phyloP scores from a whole-genome alignment of 2,329 filamentous ascomycete genomes.

The Mycogone perniciosa region DNA sequence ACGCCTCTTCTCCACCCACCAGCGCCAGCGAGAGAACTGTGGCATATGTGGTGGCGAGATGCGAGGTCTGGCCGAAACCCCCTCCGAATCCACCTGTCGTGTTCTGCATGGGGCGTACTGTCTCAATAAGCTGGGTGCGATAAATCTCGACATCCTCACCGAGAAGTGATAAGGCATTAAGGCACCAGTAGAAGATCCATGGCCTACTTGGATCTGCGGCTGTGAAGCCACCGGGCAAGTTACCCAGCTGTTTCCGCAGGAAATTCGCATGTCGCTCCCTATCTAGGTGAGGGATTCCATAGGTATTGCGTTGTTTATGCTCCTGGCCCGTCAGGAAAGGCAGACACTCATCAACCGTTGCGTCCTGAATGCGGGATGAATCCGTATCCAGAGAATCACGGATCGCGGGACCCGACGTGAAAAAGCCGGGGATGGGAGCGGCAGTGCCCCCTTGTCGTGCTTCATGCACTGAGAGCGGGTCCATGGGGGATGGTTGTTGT shows the following conservation, averaged over 20 bases:
- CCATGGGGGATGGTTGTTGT: conserved; percentile 9
- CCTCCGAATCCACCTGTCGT: conserved; percentile 80
- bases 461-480: conserved; percentile 1
- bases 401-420: conserved; percentile 54
- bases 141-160: conserved; percentile 67
- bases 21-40: conserved; percentile 70
- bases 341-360: conserved; percentile 62
- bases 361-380: conserved; percentile 61
- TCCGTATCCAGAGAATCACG: conserved; percentile 60
- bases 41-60: conserved; percentile 86
- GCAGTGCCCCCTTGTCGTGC: conserved; percentile 6
- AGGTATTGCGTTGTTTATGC: conserved; percentile 53
- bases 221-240: conserved; percentile 64
- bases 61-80: conserved; percentile 83
- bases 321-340: conserved; percentile 57
- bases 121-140: conserved; percentile 63
- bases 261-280: conserved; percentile 57
- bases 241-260: conserved; percentile 50
- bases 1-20: conserved; percentile 68
- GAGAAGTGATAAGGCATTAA: conserved; percentile 68
- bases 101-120: conserved; percentile 78
- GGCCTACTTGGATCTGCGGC: conserved; percentile 80
- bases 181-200: conserved; percentile 92
- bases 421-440: conserved; percentile 46
- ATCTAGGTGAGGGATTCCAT: conserved; percentile 70